Conservation (phyloP, 2,329 filamentous ascomycete genomes). For the Venturia aucupariae region DNA sequence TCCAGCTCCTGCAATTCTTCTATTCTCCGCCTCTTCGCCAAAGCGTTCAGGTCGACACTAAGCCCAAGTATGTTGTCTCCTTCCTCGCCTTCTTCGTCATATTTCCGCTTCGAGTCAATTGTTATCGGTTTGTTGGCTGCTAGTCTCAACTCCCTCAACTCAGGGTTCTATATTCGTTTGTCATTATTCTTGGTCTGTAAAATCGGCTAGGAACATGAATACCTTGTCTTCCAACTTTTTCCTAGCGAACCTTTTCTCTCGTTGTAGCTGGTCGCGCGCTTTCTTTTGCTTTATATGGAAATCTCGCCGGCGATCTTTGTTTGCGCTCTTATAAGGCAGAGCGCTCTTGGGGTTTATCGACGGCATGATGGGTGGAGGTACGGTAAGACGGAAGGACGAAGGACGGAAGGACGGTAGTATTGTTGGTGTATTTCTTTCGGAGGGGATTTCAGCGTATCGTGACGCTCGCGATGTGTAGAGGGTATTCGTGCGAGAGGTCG, state of each 20-base stretch:
- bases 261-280: slow-evolving; percentile 60
- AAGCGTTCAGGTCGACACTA: slow-evolving; percentile 36
- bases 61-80: slow-evolving; percentile 34
- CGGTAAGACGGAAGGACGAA: too few species aligned
- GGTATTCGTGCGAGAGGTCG: not conserved
- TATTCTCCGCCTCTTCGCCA: slow-evolving; percentile 35
- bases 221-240: slow-evolving; percentile 48
- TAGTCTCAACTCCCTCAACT: slow-evolving; percentile 61
- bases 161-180: slow-evolving; percentile 63
- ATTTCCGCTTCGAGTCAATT: slow-evolving; percentile 79
- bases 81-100: slow-evolving; percentile 59
- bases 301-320: slow-evolving; percentile 71
- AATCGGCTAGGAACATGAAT: not conserved
- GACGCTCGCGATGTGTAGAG: slow-evolving; percentile 40
- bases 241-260: slow-evolving; percentile 61
- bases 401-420: too few species aligned
- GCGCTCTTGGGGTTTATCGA: slow-evolving; percentile 33
- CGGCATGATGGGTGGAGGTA: slow-evolving; percentile 21
- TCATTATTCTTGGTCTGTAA: not conserved
- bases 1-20: slow-evolving; percentile 21
- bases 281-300: slow-evolving; percentile 76
- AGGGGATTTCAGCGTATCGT: too few species aligned
- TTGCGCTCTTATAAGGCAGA: slow-evolving; percentile 50
- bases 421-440: too few species aligned
- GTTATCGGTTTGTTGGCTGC: slow-evolving; percentile 71